A percentile compares a stretch with the other conserved stretches of the same genome.
Evolutionary conservation across 2,329 filamentous ascomycete genomes (phyloP).

Genomic region (Claviceps maximensis): DNA sequence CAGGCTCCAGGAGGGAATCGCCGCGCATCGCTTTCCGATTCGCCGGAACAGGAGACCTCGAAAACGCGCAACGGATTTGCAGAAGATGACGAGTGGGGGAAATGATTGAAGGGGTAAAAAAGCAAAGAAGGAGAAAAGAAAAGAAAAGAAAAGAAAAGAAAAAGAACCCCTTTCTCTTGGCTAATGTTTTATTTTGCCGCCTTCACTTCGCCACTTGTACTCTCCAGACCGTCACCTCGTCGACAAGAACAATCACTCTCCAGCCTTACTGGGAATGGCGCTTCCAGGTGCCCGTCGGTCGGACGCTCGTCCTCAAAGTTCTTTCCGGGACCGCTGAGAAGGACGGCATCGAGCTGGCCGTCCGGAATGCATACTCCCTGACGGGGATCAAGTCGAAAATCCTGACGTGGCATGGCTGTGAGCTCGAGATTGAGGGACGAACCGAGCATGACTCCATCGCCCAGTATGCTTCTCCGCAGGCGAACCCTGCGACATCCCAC

Average conservation of each 20-base stretch:
- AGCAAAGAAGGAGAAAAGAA: background rate
- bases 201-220: background rate
- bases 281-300: slow-evolving; percentile 51
- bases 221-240: slow-evolving; percentile 21
- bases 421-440: slow-evolving; percentile 59
- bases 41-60: background rate
- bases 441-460: slow-evolving; percentile 42
- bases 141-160: background rate
- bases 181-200: background rate
- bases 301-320: slow-evolving; percentile 42
- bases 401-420: slow-evolving; percentile 84
- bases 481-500: slow-evolving; percentile 69
- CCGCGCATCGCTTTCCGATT: background rate
- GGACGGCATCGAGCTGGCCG: slow-evolving; percentile 86
- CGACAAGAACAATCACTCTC: slow-evolving; percentile 38
- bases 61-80: background rate
- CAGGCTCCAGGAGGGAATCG: background rate
- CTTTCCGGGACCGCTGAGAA: slow-evolving; percentile 76
- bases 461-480: slow-evolving; percentile 53
- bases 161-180: background rate
- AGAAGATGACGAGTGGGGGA: too few relatives aligned
- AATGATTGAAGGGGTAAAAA: too few relatives aligned
- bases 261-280: slow-evolving; percentile 62
- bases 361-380: slow-evolving; percentile 68
- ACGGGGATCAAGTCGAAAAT: slow-evolving; percentile 74